Conservation (phyloP, 2,329 filamentous ascomycete genomes). For the Colletotrichum liriopes region DNA sequence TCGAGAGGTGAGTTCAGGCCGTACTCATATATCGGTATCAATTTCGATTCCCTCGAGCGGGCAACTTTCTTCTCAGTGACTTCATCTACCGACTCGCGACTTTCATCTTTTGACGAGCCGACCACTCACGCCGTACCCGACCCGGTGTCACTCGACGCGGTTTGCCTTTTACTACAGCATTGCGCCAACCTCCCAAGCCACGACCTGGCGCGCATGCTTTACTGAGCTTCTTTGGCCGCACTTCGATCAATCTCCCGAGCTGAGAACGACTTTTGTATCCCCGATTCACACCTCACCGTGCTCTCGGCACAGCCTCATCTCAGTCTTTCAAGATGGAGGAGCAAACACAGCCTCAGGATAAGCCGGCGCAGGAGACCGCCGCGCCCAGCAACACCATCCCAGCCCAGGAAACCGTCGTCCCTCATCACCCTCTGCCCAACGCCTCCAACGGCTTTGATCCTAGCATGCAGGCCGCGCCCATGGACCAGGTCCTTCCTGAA, state of each 20-base stretch:
- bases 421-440: conserved; percentile 30
- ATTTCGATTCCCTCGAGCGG: conserved; percentile 4
- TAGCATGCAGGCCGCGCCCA: conserved; percentile 37
- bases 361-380: conserved; percentile 18
- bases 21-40: conserved; percentile 22
- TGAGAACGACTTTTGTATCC: not conserved
- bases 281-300: not conserved
- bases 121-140: not conserved
- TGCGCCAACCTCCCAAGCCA: conserved; percentile 18
- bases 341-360: conserved; percentile 35
- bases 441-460: conserved; percentile 31
- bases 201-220: conserved; percentile 18
- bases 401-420: conserved; percentile 20
- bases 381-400: conserved; percentile 18
- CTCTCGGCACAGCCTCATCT: not conserved
- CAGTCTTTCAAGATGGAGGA: conserved; percentile 29
- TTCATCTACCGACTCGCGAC: conserved; percentile 1
- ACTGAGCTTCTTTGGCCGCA: conserved; percentile 11
- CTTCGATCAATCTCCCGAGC: not conserved
- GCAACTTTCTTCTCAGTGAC: not conserved
- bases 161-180: conserved; percentile 10
- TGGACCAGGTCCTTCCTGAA: conserved; percentile 43
- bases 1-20: conserved; percentile 9
- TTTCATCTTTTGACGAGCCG: not conserved
- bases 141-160: conserved; percentile 16